phyloP scores from a whole-genome alignment of 2,329 filamentous ascomycete species.

The Fusarium hostae region DNA sequence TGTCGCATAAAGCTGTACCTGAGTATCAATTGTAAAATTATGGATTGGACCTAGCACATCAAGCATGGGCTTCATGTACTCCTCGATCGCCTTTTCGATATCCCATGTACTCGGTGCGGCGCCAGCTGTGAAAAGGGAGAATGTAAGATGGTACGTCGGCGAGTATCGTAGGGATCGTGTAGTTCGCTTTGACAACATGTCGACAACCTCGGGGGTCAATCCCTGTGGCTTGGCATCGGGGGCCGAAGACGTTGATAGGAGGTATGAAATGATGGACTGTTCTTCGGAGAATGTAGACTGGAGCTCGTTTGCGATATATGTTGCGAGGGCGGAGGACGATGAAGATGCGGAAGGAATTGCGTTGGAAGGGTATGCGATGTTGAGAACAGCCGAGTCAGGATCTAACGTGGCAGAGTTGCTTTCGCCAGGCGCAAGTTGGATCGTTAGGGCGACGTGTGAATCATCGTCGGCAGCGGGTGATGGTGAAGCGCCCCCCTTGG shows the following conservation, averaged over 20 bases:
- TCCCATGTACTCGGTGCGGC: constrained; percentile 88
- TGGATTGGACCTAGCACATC: constrained; percentile 83
- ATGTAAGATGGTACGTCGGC: constrained; percentile 93
- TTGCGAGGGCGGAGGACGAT: constrained; percentile 77
- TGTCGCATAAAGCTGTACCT: constrained; percentile 92
- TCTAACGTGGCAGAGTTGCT: constrained; percentile 72
- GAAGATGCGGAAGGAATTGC: constrained; percentile 74
- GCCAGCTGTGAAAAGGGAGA: constrained; percentile 90
- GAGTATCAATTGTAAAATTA: constrained; percentile 95
- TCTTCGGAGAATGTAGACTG: constrained; percentile 86
- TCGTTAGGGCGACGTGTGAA: constrained; percentile 70
- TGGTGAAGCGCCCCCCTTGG: constrained; percentile 38
- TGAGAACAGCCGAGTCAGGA: constrained; percentile 75
- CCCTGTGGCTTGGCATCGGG: constrained; percentile 58
- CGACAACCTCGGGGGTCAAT: constrained; percentile 62
- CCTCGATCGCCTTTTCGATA: constrained; percentile 81
- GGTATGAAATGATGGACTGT: constrained; percentile 82
- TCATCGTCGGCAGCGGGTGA: constrained; percentile 52
- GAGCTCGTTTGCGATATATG: constrained; percentile 81
- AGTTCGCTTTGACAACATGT: constrained; percentile 74
- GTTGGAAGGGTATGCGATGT: constrained; percentile 79
- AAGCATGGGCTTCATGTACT: constrained; percentile 85
- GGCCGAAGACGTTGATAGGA: constrained; percentile 68
- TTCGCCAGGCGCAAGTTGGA: constrained; percentile 75
- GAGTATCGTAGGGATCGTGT: constrained; percentile 91